These are phyloP conservation scores for Cryphonectria parasitica DNA, from an alignment of 2,329 filamentous ascomycete genomes.

Conservation along the genomic window DNA sequence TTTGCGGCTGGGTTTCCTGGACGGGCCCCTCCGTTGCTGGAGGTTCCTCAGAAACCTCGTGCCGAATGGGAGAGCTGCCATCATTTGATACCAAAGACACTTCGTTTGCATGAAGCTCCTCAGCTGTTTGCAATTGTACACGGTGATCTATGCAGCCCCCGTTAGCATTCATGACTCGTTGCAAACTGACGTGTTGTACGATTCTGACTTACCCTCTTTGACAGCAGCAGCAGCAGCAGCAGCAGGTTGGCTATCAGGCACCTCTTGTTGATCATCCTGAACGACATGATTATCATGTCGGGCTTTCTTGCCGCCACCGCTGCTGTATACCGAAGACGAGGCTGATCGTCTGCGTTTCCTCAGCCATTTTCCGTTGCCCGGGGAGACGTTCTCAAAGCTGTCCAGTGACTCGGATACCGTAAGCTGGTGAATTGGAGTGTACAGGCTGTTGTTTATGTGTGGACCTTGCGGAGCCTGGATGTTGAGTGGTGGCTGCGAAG, in stretches of 20 bases:
- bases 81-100: neutral
- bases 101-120: conserved; percentile 7
- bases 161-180: neutral
- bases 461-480: conserved; percentile 29
- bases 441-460: conserved; percentile 13
- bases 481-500: neutral
- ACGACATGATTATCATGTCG: conserved; percentile 30
- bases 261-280: conserved; percentile 26
- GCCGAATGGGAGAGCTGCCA: neutral
- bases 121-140: conserved; percentile 1
- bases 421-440: conserved; percentile 26
- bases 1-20: neutral
- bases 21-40: neutral
- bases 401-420: conserved; percentile 31
- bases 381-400: conserved; percentile 26
- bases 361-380: conserved; percentile 23
- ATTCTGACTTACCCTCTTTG: conserved; percentile 5
- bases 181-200: neutral
- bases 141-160: neutral
- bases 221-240: conserved; percentile 12
- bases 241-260: conserved; percentile 32
- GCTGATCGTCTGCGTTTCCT: conserved; percentile 39
- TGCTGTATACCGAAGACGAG: conserved; percentile 31
- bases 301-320: conserved; percentile 35
- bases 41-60: conserved; percentile 9